Evolutionary conservation across 1,284 basidiomycete species (phyloP), one percentile per base, ranked within the genome.

Genomic region (Cutaneotrichosporon cavernicola): DNA sequence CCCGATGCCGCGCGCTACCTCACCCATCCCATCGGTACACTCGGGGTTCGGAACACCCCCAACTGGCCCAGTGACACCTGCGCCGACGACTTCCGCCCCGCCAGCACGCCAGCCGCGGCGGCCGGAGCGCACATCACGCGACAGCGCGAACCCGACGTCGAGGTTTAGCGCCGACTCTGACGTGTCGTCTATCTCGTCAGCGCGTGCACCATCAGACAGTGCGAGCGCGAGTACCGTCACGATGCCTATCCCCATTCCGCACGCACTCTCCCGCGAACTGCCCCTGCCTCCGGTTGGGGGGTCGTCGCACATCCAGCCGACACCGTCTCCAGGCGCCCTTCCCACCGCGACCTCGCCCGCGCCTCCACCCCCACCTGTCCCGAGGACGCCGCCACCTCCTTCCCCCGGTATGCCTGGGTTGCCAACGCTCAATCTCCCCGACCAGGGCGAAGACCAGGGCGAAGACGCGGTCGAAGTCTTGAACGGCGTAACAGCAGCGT

Each of bases 101-200:
- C 43, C 43, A 46, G 43, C 43, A n/a, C 43, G 43, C 7, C 43
- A 46, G 16, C 43, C 43, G 2, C 16, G 43, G 43, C 43, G 43
- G 18, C 43, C 43, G 18, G 18, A 46, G 43, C 43, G 43, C 16
- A 18, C 43, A 18, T 46, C 43, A 18, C 43, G 43, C 43, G 43
- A 46, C 43, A 46, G 43, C 18, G 16, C 43, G 18, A 69, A 53
- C 64, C 70, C 57, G 16, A 59, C 62, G 0, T 78, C 77, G 2
- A 64, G 76, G 10, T 79, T 79, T 60, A 78, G 76, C 0, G 68
- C 70, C 4, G 77, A 79, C 60, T 79, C 77, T 18, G 77, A 78
- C 22, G 55, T 74, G 11, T 63, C 65, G 8, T 57, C 38, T 7
- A 16, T 22, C 6, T 61, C 60, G n/a, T 61, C 60, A 11, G 26